Evolutionary conservation across 2,329 filamentous ascomycete species (phyloP).

Genomic region (Madurella mycetomatis): DNA sequence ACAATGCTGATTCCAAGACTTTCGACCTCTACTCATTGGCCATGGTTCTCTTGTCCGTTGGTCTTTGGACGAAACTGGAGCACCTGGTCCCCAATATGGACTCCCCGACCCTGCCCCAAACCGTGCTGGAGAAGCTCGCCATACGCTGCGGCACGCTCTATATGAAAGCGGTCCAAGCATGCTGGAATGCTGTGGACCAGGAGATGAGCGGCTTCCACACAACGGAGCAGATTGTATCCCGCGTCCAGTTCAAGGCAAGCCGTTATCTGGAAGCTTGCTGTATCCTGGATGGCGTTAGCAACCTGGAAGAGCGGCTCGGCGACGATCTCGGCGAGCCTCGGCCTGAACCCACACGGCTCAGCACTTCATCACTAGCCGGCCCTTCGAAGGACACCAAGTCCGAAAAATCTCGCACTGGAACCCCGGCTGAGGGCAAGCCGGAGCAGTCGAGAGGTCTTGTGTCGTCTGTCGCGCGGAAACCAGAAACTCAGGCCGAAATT

Average conservation of each 20-base stretch:
- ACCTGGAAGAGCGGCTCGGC: conserved; percentile 49
- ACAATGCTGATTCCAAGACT: conserved; percentile 52
- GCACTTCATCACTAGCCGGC: conserved; percentile 15
- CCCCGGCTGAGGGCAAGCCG: neutral
- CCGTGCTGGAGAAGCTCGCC: conserved; percentile 58
- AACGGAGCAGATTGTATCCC: conserved; percentile 49
- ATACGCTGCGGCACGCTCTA: conserved; percentile 70
- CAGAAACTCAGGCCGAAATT: neutral
- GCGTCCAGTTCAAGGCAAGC: conserved; percentile 51
- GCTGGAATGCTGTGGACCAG: conserved; percentile 65
- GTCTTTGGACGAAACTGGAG: conserved; percentile 67
- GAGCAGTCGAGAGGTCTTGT: neutral
- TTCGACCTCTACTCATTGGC: conserved; percentile 70
- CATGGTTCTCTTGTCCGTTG: conserved; percentile 68
- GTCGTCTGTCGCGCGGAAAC: neutral
- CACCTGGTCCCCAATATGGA: conserved; percentile 44
- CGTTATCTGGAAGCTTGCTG: conserved; percentile 59
- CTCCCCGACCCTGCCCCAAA: conserved; percentile 53
- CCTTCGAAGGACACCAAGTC: conserved; percentile 20
- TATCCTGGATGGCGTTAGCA: conserved; percentile 56
- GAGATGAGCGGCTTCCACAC: conserved; percentile 45
- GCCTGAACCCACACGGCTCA: conserved; percentile 12
- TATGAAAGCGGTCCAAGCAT: conserved; percentile 68
- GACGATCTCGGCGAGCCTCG: conserved; percentile 40
- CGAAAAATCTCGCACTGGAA: conserved; percentile 4